Evolutionary conservation across 164 flowering plant species (phyloP), one percentile per base, ranked within the genome.

Genomic region (Chimonanthus salicifolius): DNA sequence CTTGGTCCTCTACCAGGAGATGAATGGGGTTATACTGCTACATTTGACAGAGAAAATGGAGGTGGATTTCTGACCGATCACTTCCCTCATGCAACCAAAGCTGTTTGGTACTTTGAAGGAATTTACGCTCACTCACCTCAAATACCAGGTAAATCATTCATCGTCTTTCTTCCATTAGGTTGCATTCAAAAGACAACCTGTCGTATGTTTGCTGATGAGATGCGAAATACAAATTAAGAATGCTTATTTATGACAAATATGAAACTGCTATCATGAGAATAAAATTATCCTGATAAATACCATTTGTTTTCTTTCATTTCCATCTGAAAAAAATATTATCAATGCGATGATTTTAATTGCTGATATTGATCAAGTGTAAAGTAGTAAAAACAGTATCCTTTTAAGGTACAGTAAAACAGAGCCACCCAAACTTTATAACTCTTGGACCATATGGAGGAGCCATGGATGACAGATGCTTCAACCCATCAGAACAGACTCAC

Each of bases 21-120:
- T 85, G 98, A 94, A 82, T 92, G 98, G 95, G 98, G 97, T 18
- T 92, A 58, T 67, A 94, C 98, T 2, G 97, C 88, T 75, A 83
- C 89, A 64, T 88, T 89, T 77, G 98, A 94, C 79, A 87, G 97
- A 80, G 97, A 94, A 84, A 92, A 94, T 81, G 97, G 98, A 2
- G 98, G 98, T 9, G 97, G 97, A 3, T 92, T 94, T 80, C 81
- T 92, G 75, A 94, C 97, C 0, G 99, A 94, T 67, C 99, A 94
- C 82, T 92, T 94, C 75, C 97, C 97, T 43, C 76, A 84, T 78
- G 97, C 99, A 74, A 87, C 97, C 72, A 94, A 94, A 87, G 95
- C 97, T 20, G 90, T 92, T 76, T 92, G 99, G 99, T 91, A 92
- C 72, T 94, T 92, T 67, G 95, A 94, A 87, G 97, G 98, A 70